A percentile compares a stretch with the other conserved stretches of the same genome.
These are phyloP conservation scores for Cyberlindnera saturnus DNA, from an alignment of 805 yeast species.

Conservation along the genomic window DNA sequence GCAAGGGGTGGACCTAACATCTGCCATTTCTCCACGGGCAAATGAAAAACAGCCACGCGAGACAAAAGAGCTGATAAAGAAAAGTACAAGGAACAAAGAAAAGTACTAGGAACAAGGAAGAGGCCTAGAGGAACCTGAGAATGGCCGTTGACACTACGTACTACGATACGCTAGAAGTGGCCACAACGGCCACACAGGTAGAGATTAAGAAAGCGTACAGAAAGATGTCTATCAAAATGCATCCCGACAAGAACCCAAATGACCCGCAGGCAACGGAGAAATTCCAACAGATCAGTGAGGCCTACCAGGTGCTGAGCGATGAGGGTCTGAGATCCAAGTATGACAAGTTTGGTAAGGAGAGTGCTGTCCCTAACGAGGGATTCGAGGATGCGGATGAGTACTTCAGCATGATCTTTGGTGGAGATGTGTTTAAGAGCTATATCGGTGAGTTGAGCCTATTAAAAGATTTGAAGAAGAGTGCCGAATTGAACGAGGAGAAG, in stretches of 20 bases:
- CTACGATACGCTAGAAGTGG: slow-evolving; percentile 60
- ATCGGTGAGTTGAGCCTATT: slow-evolving; percentile 84
- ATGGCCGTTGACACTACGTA: slow-evolving; percentile 74
- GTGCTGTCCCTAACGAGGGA: slow-evolving; percentile 63
- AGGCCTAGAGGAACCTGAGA: neutral
- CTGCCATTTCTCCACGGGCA: too few relatives aligned
- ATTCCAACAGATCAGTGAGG: slow-evolving; percentile 57
- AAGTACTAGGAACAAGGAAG: too few relatives aligned
- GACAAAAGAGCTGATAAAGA: too few relatives aligned
- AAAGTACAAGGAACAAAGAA: too few relatives aligned
- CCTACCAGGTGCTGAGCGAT: slow-evolving; percentile 73
- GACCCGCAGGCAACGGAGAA: slow-evolving; percentile 71
- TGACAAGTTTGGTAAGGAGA: slow-evolving; percentile 71
- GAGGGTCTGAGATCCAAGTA: slow-evolving; percentile 57
- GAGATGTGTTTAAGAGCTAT: slow-evolving; percentile 80
- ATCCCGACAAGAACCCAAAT: slow-evolving; percentile 77
- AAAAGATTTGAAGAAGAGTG: slow-evolving; percentile 63
- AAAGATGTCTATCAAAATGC: slow-evolving; percentile 67
- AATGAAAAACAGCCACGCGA: too few relatives aligned
- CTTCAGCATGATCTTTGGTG: slow-evolving; percentile 74
- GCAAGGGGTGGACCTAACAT: too few relatives aligned
- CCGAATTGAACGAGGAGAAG: slow-evolving; percentile 40
- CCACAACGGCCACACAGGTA: slow-evolving; percentile 49
- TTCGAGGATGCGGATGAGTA: slow-evolving; percentile 70
- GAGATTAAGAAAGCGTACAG: slow-evolving; percentile 79